Conservation (phyloP, 2,329 filamentous ascomycete genomes). For the Coniochaeta hoffmannii region DNA sequence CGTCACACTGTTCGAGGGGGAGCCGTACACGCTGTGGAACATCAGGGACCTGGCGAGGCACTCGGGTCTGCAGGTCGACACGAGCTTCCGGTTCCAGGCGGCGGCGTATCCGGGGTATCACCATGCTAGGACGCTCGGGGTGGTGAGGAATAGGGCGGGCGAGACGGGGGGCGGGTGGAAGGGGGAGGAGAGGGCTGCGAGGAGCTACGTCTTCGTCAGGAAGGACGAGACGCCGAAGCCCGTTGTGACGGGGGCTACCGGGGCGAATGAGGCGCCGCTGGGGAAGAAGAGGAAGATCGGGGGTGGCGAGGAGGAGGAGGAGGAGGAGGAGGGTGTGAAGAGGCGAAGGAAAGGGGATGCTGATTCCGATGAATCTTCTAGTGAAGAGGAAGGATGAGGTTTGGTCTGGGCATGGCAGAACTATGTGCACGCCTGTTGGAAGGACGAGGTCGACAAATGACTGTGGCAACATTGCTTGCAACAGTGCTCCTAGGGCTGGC, state of each 20-base stretch:
- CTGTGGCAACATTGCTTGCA: no score
- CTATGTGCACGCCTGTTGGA: no score
- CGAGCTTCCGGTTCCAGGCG: constrained; percentile 63
- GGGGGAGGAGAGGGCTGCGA: constrained; percentile 43
- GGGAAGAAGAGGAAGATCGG: constrained; percentile 24
- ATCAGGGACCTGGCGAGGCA: constrained; percentile 80
- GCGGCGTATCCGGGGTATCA: constrained; percentile 64
- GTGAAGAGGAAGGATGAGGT: constrained; percentile 3
- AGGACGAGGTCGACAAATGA: no score
- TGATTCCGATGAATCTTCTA: constrained; percentile 1
- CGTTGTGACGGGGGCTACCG: constrained; percentile 4
- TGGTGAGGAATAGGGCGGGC: constrained; percentile 41
- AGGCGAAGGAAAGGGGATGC: constrained; percentile 11
- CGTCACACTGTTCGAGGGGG: constrained; percentile 84
- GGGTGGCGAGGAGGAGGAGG: constrained; percentile 21
- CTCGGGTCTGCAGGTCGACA: constrained; percentile 59
- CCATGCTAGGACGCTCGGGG: constrained; percentile 67
- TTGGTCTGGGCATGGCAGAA: no score
- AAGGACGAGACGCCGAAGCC: constrained; percentile 40
- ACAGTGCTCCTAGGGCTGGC: no score
- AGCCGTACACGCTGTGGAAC: constrained; percentile 96
- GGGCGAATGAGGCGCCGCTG: constrained; percentile 11
- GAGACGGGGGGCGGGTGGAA: constrained; percentile 40
- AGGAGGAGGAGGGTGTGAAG: constrained; percentile 17
- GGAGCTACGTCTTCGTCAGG: constrained; percentile 56